Evolutionary conservation across 441 rosid genomes (phyloP), one percentile per base, ranked within the genome.

Genomic region (Arabidopsis lyrata): DNA sequence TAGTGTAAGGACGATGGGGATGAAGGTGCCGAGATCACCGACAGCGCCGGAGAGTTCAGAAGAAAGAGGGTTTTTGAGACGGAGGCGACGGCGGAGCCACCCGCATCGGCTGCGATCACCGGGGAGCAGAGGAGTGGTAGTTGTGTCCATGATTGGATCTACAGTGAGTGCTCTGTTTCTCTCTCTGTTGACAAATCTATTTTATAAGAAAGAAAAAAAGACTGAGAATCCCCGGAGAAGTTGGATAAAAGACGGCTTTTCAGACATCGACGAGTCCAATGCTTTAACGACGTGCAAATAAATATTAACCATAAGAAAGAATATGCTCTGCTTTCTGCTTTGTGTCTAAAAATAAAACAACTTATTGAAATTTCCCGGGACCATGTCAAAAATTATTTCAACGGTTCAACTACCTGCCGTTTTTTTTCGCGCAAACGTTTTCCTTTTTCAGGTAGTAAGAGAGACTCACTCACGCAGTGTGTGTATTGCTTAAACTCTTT

Each of bases 41-140:
- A 93, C 97, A 0, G 98, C 95, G 1, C 98, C 98, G 52, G 97
- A 90, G 14, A 93, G 83, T 73, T 93, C 98, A 24, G 95, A 87
- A 15, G 81, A 72, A 44, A 90, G 47, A 58, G 63, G 45, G 68
- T 78, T 83, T 69, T 81, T 83, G 47, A 78, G 84, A 14, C 77
- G 77, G 77, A 85, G 79, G 59, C 72, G 84, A 41, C 81, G 81
- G 14, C 68, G 83, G 85, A 89, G 84, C 88, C 91, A 83, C 44
- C 66, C 60, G 77, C 60, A 62, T 18, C 59, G 75, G 41, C 2
- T 14, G 3, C 18, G 32, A 38, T 41, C 78, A 70, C 73, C 83
- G 68, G 81, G 38, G 62, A 77, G 81, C 31, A 77, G 68, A 73
- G 76, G 70, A 41, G 63, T 60, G 27, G 53, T 74, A n/a, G 73